phyloP scores from a whole-genome alignment of 305 asterid genomes.

The Coffea humblotiana region DNA sequence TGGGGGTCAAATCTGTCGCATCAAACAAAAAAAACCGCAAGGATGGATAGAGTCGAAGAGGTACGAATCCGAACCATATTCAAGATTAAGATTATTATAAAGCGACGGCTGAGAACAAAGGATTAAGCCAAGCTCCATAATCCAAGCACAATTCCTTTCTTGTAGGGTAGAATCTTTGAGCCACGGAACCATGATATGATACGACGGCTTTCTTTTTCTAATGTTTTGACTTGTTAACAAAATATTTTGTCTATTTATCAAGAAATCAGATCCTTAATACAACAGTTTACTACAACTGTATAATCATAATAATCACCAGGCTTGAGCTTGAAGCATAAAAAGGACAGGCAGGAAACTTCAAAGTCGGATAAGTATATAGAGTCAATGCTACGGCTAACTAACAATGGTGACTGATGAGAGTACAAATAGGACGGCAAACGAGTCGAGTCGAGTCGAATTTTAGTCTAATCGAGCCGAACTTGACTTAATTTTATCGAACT shows the following conservation, averaged over 20 bases:
- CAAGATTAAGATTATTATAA: not conserved
- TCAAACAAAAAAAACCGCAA: not conserved
- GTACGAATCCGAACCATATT: conserved; percentile 1
- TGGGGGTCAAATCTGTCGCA: not conserved
- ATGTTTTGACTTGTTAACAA: conserved; percentile 2
- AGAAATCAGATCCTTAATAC: not conserved
- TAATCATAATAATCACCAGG: not conserved
- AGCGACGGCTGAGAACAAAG: not conserved
- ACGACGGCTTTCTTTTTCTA: not conserved
- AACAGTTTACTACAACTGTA: not conserved
- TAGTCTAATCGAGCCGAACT: too few species aligned
- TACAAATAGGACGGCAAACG: too few species aligned
- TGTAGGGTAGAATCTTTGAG: not conserved
- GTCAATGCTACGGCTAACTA: not conserved
- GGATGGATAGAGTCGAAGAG: conserved; percentile 1
- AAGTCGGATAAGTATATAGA: not conserved
- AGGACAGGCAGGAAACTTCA: conserved; percentile 12
- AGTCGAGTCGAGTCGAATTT: too few species aligned
- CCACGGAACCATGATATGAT: not conserved
- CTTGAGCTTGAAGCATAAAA: conserved; percentile 7
- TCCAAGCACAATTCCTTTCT: not conserved
- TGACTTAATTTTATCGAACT: too few species aligned
- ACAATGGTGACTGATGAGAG: not conserved
- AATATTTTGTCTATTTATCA: not conserved
- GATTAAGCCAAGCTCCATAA: not conserved